Percentiles rank a stretch among this genome's conserved stretches.
Evolutionary conservation across 306 rosid genomes (phyloP).

Genomic region (Hylodesmum podocarpum): DNA sequence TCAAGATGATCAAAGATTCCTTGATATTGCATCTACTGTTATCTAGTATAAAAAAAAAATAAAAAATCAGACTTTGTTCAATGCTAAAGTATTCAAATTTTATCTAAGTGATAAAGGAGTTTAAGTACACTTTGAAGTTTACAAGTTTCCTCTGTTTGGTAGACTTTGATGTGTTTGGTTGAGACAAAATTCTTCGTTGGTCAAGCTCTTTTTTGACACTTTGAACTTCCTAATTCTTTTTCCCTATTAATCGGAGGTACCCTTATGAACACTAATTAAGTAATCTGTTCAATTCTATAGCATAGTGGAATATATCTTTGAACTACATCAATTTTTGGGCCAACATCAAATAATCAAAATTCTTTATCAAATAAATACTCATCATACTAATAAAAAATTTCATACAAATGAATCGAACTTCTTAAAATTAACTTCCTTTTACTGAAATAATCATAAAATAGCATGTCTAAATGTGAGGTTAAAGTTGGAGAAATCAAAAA

Average conservation of each 20-base stretch:
- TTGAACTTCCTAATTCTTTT: not conserved
- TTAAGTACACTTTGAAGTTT: not conserved
- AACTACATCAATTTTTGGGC: not conserved
- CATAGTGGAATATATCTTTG: not conserved
- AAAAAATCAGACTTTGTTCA: not conserved
- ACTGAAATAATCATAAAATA: not conserved
- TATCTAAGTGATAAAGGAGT: not conserved
- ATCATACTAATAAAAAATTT: not conserved
- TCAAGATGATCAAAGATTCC: not conserved
- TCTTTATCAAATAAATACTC: not conserved
- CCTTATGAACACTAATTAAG: not conserved
- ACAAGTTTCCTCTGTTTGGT: constrained; percentile 14
- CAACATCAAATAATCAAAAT: not conserved
- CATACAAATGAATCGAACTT: not conserved
- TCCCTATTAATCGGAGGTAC: not conserved
- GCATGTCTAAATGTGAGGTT: not conserved
- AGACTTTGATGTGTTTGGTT: not conserved
- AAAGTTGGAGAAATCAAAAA: not conserved
- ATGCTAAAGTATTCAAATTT: not conserved
- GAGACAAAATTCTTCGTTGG: not conserved
- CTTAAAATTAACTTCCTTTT: not conserved
- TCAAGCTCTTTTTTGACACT: not conserved
- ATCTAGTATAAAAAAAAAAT: not conserved
- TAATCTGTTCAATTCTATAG: not conserved
- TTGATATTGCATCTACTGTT: not conserved